Evolutionary conservation across 805 yeast genomes (phyloP).

Genomic region (Lipomyces starkeyi): DNA sequence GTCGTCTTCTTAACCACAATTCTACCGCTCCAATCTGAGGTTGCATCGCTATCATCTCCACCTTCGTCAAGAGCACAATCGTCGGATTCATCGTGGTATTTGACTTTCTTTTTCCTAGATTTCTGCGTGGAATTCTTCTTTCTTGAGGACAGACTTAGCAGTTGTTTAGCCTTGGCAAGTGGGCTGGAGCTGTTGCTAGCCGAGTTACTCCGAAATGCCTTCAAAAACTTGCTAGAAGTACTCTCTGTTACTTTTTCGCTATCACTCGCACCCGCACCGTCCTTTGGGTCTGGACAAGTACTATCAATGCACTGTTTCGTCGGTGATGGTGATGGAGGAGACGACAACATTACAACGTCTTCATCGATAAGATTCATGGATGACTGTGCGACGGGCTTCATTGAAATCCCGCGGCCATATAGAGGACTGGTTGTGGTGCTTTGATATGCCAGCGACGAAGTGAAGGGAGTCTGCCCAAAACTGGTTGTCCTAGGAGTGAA

Average conservation of each 20-base stretch:
- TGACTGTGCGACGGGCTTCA: neutral
- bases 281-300: neutral
- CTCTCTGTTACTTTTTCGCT: neutral
- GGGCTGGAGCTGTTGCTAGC: constrained; percentile 18
- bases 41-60: constrained; percentile 20
- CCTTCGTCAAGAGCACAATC: constrained; percentile 20
- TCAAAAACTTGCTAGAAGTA: constrained; percentile 13
- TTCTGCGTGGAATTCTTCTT: constrained; percentile 18
- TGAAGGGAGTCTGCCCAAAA: neutral
- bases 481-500: constrained; percentile 8
- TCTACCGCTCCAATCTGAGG: constrained; percentile 27
- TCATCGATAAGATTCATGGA: constrained; percentile 18
- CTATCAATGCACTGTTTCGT: neutral
- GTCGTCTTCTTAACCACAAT: constrained; percentile 31
- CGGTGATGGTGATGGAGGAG: constrained; percentile 20
- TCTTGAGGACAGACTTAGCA: constrained; percentile 1
- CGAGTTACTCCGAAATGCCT: constrained; percentile 11
- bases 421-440: constrained; percentile 6
- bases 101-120: neutral
- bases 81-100: neutral
- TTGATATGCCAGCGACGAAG: neutral
- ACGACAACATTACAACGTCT: constrained; percentile 29
- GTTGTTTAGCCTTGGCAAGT: constrained; percentile 13
- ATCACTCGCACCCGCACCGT: neutral
- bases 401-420: neutral